Evolutionary conservation across 2,329 filamentous ascomycete species (phyloP), one percentile per base, ranked within the genome.

Genomic region (Reticulascus tulasneorum): DNA sequence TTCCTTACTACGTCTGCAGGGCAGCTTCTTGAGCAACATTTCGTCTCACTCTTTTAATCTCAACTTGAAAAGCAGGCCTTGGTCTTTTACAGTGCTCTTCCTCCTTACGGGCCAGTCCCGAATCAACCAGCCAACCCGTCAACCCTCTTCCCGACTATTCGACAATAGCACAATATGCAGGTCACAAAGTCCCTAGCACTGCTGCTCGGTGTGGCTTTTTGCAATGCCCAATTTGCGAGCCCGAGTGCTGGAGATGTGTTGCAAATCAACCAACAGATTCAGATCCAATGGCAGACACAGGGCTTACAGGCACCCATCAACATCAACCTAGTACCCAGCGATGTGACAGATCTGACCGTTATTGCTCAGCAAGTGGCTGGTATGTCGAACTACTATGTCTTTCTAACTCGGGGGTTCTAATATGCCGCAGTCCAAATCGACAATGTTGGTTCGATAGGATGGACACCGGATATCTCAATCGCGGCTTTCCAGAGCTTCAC

Each of bases 351-450:
- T 20, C 33, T 39, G n/a, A 44, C 38, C 23, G 23, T 49, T n/a
- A 25, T 51, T 11, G 38, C 49, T 1, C 39, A 51, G 23, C 42
- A 43, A 25, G 42, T 50, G 28, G 50, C 43, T 18, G 38, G 50
- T 51, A 34, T 13, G 40, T 15, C 11, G 15, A 13, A 8, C 7
- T 23, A 19, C n/a, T 9, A 23, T 11, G 8, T 22, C 10, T 3
- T 11, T 9, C 13, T 16, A 16, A 17, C 19, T 19, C 16, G 19
- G 9, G 6, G 4, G 9, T 18, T 9, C 9, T 18, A 6, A 17
- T 21, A 10, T 22, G n/a, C 33, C 37, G 3, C 19, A 52, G 50
- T 40, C 13, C 38, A 45, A 22, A 40, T 50, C 28, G 41, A 43
- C 6, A 51, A 51, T 25, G 38, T 38, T 7, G 49, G 50, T 11